phyloP scores from a whole-genome alignment of 1,284 basidiomycete species.

The Heterobasidion irregulare region DNA sequence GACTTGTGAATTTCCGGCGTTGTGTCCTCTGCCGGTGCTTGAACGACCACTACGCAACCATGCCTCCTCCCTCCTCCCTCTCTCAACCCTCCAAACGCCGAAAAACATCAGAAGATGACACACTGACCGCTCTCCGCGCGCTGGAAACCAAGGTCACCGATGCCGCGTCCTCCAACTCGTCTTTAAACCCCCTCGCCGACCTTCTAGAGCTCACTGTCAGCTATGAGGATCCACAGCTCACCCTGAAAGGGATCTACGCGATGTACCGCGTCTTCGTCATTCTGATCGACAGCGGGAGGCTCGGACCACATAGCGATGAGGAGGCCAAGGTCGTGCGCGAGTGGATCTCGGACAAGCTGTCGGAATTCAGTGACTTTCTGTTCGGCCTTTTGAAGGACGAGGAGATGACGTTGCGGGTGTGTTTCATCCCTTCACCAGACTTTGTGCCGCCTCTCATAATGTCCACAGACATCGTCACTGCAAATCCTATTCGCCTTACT shows the following conservation, averaged over 20 bases:
- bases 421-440: conserved; percentile 14
- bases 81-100: conserved; percentile 50
- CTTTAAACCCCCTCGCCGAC: conserved; percentile 77
- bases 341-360: conserved; percentile 71
- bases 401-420: conserved; percentile 53
- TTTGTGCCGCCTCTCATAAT: background rate
- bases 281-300: conserved; percentile 48
- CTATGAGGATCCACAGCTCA: conserved; percentile 39
- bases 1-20: too few species aligned
- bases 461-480: conserved; percentile 57
- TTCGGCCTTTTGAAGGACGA: conserved; percentile 67
- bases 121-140: conserved; percentile 25
- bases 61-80: conserved; percentile 28
- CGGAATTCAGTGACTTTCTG: conserved; percentile 60
- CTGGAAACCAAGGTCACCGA: conserved; percentile 44
- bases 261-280: conserved; percentile 75
- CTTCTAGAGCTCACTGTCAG: conserved; percentile 52
- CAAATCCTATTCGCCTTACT: conserved; percentile 78
- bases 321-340: conserved; percentile 58
- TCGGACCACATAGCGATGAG: conserved; percentile 32
- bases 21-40: background rate
- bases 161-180: conserved; percentile 43
- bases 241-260: conserved; percentile 76
- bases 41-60: background rate
- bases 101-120: conserved; percentile 22